Evolutionary conservation across 1,284 basidiomycete genomes (phyloP).

Genomic region (Ustilago cynodontis): DNA sequence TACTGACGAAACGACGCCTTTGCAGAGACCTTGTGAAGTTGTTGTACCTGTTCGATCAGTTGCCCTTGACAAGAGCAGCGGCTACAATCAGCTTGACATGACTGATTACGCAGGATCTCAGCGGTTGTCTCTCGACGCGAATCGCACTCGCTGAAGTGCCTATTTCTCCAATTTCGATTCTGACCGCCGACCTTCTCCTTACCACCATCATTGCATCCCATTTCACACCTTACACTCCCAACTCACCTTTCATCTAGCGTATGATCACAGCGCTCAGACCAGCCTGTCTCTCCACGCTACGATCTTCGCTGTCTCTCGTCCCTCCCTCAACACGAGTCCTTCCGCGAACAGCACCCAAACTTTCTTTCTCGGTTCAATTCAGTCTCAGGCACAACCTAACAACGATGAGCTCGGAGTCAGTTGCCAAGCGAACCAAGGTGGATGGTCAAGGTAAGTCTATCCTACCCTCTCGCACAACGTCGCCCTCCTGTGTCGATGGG

Average conservation of each 20-base stretch:
- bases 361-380: too few relatives aligned
- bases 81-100: not conserved
- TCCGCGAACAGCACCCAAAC: not conserved
- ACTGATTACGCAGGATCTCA: not conserved
- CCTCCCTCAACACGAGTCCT: not conserved
- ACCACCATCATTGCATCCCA: conserved; percentile 1
- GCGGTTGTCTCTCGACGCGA: not conserved
- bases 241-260: not conserved
- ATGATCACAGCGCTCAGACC: not conserved
- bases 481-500: too few relatives aligned
- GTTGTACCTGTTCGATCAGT: too few relatives aligned
- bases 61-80: too few relatives aligned
- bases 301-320: not conserved
- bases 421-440: conserved; percentile 26
- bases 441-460: conserved; percentile 38
- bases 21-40: too few relatives aligned
- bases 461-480: not conserved
- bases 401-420: conserved; percentile 25
- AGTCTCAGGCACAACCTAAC: not conserved
- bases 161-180: not conserved
- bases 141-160: too few relatives aligned
- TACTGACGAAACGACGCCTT: too few relatives aligned
- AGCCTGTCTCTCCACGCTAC: not conserved
- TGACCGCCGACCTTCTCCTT: not conserved
- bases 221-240: not conserved